Evolutionary conservation across 768 basidiomycete species (phyloP).

Genomic region (Tylopilus rubrobrunneus): DNA sequence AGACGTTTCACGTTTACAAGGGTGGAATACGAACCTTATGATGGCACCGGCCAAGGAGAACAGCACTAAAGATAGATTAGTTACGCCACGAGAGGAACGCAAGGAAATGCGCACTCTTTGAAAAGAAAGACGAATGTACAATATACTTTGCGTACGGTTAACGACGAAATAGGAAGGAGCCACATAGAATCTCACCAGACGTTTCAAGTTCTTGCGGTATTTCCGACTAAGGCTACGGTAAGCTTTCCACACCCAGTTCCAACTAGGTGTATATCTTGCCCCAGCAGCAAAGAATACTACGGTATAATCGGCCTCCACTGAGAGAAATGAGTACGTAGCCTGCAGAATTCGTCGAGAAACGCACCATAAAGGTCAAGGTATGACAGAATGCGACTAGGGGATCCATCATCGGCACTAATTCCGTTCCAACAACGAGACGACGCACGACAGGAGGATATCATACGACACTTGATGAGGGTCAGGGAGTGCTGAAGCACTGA

Average conservation of each 20-base stretch:
- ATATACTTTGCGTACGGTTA: constrained; percentile 60
- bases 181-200: constrained; percentile 48
- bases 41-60: constrained; percentile 86
- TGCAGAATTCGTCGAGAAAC: constrained; percentile 10
- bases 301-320: constrained; percentile 87
- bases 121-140: constrained; percentile 84
- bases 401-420: constrained; percentile 4
- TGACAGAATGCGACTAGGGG: constrained; percentile 62
- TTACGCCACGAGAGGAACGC: background rate
- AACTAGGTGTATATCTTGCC: constrained; percentile 65
- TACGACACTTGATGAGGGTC: constrained; percentile 75
- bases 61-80: constrained; percentile 53
- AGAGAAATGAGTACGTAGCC: background rate
- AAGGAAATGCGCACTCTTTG: constrained; percentile 58
- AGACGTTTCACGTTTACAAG: background rate
- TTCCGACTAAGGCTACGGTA: constrained; percentile 77
- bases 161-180: background rate
- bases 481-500: constrained; percentile 79
- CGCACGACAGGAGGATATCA: constrained; percentile 71
- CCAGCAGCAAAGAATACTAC: constrained; percentile 87
- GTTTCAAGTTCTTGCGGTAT: constrained; percentile 86
- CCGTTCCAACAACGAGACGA: constrained; percentile 14
- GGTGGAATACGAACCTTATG: constrained; percentile 55
- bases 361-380: constrained; percentile 80
- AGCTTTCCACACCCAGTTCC: constrained; percentile 93